Conservation (phyloP, 2,329 filamentous ascomycete genomes). For the Fusarium acutatum region DNA sequence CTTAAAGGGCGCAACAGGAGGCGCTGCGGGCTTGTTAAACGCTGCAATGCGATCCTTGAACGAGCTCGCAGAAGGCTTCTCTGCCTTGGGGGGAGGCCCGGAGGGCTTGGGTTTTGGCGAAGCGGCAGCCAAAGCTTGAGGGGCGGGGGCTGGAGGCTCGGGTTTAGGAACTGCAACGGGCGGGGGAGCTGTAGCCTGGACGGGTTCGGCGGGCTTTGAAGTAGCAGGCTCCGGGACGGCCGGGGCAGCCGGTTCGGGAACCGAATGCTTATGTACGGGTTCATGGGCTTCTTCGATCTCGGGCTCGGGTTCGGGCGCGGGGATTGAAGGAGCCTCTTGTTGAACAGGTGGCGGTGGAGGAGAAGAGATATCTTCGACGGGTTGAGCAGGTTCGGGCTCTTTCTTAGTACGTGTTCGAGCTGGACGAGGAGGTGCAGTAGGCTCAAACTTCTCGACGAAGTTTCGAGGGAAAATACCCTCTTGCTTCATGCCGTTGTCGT, state of each 20-base stretch:
- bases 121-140: slow-evolving; percentile 40
- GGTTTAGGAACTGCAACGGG: slow-evolving; percentile 42
- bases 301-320: slow-evolving; percentile 49
- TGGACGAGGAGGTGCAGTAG: slow-evolving; percentile 86
- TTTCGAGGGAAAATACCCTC: slow-evolving; percentile 95
- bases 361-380: slow-evolving; percentile 50
- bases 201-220: slow-evolving; percentile 48
- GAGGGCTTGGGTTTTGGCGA: slow-evolving; percentile 54
- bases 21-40: slow-evolving; percentile 89
- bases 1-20: slow-evolving; percentile 91
- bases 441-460: slow-evolving; percentile 97
- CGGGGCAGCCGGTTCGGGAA: slow-evolving; percentile 48
- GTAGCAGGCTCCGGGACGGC: slow-evolving; percentile 39
- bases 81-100: slow-evolving; percentile 71
- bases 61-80: slow-evolving; percentile 79
- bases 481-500: slow-evolving; percentile 76
- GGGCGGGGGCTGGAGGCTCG: slow-evolving; percentile 42
- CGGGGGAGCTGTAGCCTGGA: slow-evolving; percentile 41
- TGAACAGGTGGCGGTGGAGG: slow-evolving; percentile 45
- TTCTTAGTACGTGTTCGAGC: slow-evolving; percentile 77
- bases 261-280: slow-evolving; percentile 44
- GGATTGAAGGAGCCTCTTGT: slow-evolving; percentile 45
- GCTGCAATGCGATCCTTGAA: slow-evolving; percentile 97
- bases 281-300: slow-evolving; percentile 49
- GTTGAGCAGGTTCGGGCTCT: slow-evolving; percentile 48